Base-by-base conservation (phyloP, 2,329 filamentous ascomycete species). In the Ceratocystis colombiana region DNA sequence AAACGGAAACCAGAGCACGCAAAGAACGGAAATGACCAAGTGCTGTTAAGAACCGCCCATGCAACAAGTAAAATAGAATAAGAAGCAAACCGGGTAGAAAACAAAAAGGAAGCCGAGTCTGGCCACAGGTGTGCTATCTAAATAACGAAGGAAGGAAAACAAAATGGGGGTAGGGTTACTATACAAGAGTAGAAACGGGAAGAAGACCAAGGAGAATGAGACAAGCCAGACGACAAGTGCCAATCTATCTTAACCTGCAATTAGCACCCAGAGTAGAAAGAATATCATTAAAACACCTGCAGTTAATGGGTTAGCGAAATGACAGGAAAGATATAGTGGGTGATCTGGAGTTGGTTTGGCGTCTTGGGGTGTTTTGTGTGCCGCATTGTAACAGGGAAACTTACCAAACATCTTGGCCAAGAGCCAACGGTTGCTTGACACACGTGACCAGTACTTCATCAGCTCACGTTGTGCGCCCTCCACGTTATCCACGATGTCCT, bases 401-500 rank as follows among this genome's bases (percentile, higher is more conserved):
- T 64, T 63, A 68, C 67, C 76, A 75, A 78, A 78, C 84, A 86
- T 86, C 74, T 88, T 89, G 55, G 91, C 91, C 71, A 97, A 87
- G 70, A 99, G 78, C 94, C 93, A 97, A 70, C 94, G 83, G 78
- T 99, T 99, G 69, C 92, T 90, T 66, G 90, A 94, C 33, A 97
- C 92, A 50, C 92, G 83, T 33, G 85, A 88, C 93, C 94, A 99
- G 77, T 97, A 99, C 76, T 96, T 96, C 77, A 99, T 84, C 73
- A 99, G 75, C 76, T 99, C 93, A 69, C 92, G 83, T 74, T 99
- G 94, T 5, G 94, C 94, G 20, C 94, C 94, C 73, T 96, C 85
- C n/a, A 99, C 93, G 72, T 99, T 99, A 73, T 97, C 93, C 65
- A 99, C 93, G 5, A 99, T 90, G 71, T 96, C 92, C 73, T 99